Evolutionary conservation across 2,329 filamentous ascomycete species (phyloP).

Genomic region (Albophoma yamanashiensis): DNA sequence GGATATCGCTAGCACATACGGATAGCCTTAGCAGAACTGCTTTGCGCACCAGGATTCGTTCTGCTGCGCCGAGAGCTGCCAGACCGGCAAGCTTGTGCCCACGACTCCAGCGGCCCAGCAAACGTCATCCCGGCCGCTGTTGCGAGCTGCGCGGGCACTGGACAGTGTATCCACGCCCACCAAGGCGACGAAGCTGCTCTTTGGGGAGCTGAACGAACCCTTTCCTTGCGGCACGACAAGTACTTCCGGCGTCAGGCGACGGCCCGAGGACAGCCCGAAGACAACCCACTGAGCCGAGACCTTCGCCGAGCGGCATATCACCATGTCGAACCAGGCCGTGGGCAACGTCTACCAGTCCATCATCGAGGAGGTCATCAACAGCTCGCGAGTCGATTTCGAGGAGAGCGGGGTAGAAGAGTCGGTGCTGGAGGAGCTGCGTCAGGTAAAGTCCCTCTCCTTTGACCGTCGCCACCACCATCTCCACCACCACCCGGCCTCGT

Average conservation of each 20-base stretch:
- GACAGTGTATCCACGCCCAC: background rate
- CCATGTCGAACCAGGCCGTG: slow-evolving; percentile 49
- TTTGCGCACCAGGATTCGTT: background rate
- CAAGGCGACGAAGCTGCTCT: background rate
- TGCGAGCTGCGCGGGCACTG: background rate
- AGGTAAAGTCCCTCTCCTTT: slow-evolving; percentile 42
- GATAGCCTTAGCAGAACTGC: background rate
- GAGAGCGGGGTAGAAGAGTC: slow-evolving; percentile 85
- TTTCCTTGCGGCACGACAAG: background rate
- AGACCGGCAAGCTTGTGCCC: background rate
- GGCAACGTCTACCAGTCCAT: slow-evolving; percentile 72
- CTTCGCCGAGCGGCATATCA: slow-evolving; percentile 9
- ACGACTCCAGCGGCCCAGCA: background rate
- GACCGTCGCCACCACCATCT: background rate
- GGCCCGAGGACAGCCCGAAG: background rate
- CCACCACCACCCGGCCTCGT: background rate
- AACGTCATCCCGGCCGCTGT: background rate
- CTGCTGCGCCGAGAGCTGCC: background rate
- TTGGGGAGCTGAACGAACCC: background rate
- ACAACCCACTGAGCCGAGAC: background rate
- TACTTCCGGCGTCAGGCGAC: background rate
- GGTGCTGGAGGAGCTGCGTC: slow-evolving; percentile 76
- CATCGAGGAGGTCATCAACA: slow-evolving; percentile 79
- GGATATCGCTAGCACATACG: slow-evolving; percentile 1
- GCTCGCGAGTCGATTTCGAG: slow-evolving; percentile 90